phyloP scores from a whole-genome alignment of 176 grass and related monocot species.

The Puya raimondii region DNA sequence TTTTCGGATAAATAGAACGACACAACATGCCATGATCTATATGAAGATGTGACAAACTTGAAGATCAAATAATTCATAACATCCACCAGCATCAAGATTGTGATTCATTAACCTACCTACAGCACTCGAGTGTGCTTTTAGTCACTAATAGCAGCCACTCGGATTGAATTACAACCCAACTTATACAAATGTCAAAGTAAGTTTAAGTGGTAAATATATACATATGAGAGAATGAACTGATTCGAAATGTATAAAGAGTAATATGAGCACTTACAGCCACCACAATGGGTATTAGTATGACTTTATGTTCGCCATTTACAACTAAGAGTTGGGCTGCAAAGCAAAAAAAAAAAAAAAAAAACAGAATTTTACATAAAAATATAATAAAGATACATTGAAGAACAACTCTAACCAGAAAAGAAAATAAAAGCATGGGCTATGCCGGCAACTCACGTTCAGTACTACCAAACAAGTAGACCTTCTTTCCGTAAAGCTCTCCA shows the following conservation, averaged over 20 bases:
- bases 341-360: conserved; percentile 8
- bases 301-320: conserved; percentile 63
- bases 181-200: background rate
- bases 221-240: conserved; percentile 3
- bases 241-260: conserved; percentile 6
- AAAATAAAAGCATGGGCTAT: background rate
- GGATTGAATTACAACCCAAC: too few relatives aligned
- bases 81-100: background rate
- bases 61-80: background rate
- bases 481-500: conserved; percentile 69
- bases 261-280: conserved; percentile 58
- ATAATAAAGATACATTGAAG: background rate
- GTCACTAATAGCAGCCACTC: too few relatives aligned
- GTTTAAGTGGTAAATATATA: background rate
- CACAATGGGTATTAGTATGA: conserved; percentile 64
- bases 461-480: conserved; percentile 77
- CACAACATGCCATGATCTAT: background rate
- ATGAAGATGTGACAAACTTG: background rate
- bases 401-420: background rate
- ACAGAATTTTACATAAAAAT: background rate
- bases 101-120: background rate
- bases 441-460: conserved; percentile 53
- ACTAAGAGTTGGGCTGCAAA: conserved; percentile 64
- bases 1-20: background rate
- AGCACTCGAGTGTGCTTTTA: too few relatives aligned